phyloP scores from a whole-genome alignment of 352 stramenopile genomes.

The Pythium brachiatum region DNA sequence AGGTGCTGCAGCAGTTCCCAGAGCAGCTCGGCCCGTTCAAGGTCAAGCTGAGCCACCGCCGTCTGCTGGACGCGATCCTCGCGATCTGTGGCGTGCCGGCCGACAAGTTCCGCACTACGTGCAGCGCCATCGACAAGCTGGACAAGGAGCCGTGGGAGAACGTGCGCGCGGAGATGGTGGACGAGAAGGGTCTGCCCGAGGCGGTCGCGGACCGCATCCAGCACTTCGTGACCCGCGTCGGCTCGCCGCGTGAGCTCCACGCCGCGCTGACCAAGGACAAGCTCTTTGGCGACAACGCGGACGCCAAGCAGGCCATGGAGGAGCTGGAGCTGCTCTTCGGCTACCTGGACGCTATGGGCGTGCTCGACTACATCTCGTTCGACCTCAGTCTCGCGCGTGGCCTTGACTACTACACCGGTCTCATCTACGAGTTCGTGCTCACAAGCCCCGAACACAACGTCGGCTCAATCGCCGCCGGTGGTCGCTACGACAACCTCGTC shows the following conservation, averaged over 20 bases:
- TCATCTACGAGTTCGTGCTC: slow-evolving; percentile 99
- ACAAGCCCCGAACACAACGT: slow-evolving; percentile 89
- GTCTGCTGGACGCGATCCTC: slow-evolving; percentile 96
- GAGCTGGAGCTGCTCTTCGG: slow-evolving; percentile 96
- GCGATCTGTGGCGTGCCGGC: slow-evolving; percentile 96
- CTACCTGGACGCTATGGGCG: slow-evolving; percentile 97
- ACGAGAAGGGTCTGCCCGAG: slow-evolving; percentile 94
- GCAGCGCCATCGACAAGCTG: slow-evolving; percentile 98
- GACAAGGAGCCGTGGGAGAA: slow-evolving; percentile 97
- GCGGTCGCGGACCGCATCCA: slow-evolving; percentile 94
- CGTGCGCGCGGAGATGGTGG: slow-evolving; percentile 93
- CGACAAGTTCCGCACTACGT: slow-evolving; percentile 98
- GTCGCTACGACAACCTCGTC: slow-evolving; percentile 98
- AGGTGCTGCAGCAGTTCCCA: slow-evolving; percentile 87
- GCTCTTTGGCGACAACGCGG: slow-evolving; percentile 90
- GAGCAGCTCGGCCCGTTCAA: slow-evolving; percentile 90
- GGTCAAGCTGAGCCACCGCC: slow-evolving; percentile 98
- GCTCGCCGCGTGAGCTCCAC: slow-evolving; percentile 86
- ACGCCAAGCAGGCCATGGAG: slow-evolving; percentile 82
- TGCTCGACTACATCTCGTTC: slow-evolving; percentile 93
- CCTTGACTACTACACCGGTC: slow-evolving; percentile 99
- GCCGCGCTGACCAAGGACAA: slow-evolving; percentile 63
- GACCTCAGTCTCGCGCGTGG: slow-evolving; percentile 96
- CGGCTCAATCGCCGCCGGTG: slow-evolving; percentile 96
- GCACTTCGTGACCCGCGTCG: slow-evolving; percentile 91